These are phyloP conservation scores for Leersia perrieri DNA, from an alignment of 176 grass and related monocot genomes.

Conservation along the genomic window DNA sequence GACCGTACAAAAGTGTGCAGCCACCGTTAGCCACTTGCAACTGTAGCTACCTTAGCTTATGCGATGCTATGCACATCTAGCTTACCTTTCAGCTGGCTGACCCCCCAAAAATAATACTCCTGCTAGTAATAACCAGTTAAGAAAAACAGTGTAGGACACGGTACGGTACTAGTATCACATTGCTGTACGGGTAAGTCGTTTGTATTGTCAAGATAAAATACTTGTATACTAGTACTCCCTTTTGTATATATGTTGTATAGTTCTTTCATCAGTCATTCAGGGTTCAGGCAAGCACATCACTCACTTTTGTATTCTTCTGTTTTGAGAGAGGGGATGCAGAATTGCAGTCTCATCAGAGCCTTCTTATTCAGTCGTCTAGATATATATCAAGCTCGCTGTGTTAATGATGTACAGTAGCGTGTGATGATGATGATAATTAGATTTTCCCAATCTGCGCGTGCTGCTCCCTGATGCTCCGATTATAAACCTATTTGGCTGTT, in stretches of 20 bases:
- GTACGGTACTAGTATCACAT: too few species aligned
- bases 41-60: background rate
- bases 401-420: background rate
- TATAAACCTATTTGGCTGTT: background rate
- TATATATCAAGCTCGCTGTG: background rate
- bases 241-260: too few species aligned
- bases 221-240: too few species aligned
- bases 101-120: too few species aligned
- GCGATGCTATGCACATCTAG: too few species aligned
- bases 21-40: background rate
- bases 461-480: background rate
- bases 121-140: too few species aligned
- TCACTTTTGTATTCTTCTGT: background rate
- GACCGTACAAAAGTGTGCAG: slow-evolving; percentile 2
- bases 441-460: background rate
- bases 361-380: too few species aligned
- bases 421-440: background rate
- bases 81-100: too few species aligned
- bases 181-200: background rate
- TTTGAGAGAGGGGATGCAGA: background rate
- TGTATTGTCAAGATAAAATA: background rate
- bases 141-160: too few species aligned
- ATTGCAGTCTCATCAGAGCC: too few species aligned
- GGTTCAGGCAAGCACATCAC: too few species aligned
- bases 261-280: background rate